Evolutionary conservation across 2,329 filamentous ascomycete genomes (phyloP), one percentile per base, ranked within the genome.

Genomic region (Plectosphaerella sp.): DNA sequence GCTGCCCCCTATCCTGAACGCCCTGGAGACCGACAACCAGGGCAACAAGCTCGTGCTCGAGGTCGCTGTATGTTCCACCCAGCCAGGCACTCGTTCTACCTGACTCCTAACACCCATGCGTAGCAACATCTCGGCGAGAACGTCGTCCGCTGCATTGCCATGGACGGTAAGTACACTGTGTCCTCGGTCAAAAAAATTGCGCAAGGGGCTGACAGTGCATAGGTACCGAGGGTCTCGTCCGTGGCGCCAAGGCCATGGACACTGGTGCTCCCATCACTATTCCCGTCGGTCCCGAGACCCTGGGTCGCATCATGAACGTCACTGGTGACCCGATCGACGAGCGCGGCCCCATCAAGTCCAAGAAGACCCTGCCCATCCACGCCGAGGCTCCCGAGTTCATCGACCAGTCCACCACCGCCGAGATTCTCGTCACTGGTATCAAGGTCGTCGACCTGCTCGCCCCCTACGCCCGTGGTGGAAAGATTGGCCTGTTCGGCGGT

Each of bases 401-500:
- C 64, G 94, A 99, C 71, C 94, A 99, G 83, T 95, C 94, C 62
- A 99, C 94, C 66, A 82, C 85, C 67, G 94, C 94, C 66, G 94
- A 99, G 82, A 87, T 99, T 76, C 86, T 99, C 65, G 89, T 95
- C 68, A 99, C 94, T 65, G 94, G 94, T 87, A 99, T 99, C 86
- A 99, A 99, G 89, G 94, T 99, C 76, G 94, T 99, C 79, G 94
- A 99, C 76, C 85, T 99, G 64, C 87, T 99, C 70, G 94, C 94
- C 68, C 94, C 94, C 69, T 99, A 99, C 78, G 94, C 94, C 74
- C 94, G 94, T 95, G 94, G 94, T 91, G 94, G 94, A 87, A 99
- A 99, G 89, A 99, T 99, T 85, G 94, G 94, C 90, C 91, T 99
- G 66, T 99, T 99, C 82, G 94, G 94, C 80, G 94, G 94, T 93